Evolutionary conservation across 2,329 filamentous ascomycete species (phyloP), one percentile per base, ranked within the genome.

Genomic region (Calonectria montana): DNA sequence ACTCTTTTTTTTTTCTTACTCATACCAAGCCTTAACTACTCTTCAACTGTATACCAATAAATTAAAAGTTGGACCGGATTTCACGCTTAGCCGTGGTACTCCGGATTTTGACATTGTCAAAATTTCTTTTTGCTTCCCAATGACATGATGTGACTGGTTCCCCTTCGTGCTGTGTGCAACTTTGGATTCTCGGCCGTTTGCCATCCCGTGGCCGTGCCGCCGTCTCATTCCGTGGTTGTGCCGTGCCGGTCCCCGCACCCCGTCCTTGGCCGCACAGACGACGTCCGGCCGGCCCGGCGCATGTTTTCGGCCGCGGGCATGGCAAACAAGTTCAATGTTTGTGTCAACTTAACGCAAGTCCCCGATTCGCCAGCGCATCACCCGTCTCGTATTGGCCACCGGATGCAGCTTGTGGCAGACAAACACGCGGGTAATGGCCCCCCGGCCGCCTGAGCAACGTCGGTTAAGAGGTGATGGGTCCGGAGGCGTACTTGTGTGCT

Each of bases 11-110:
- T 45, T 45, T 12, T 50, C 31, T 23, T 23, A 18, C 21, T 23
- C 31, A 35, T 37, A 57, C 31, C 21, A 21, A 37, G n/a, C 53
- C 35, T 57, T 21, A 45, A 15, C 12, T 66, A 65, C 43, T 64
- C 29, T 61, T 62, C 27, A 47, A 45, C 23, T 63, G 62, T 66
- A 67, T 23, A 69, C 68, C 53, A 70, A 53, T 63, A 53, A 62
- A 70, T 65, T 53, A 39, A 62, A 47, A 47, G n/a, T 23, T 57
- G 53, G 31, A 57, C 53, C 53, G 53, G 13, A 31, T 23, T 21
- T 5, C 31, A 15, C 50, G 31, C 53, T 21, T 3, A 39, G 53
- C n/a, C 53, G 53, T 23, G 53, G 7, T 31, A n/a, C 39, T 31
- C 9, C 29, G 53, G 53, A 4, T 37, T 57, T 57, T 57, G 53